Base-by-base conservation (phyloP, 2,329 filamentous ascomycete genomes). In the Aureobasidium sp. region DNA sequence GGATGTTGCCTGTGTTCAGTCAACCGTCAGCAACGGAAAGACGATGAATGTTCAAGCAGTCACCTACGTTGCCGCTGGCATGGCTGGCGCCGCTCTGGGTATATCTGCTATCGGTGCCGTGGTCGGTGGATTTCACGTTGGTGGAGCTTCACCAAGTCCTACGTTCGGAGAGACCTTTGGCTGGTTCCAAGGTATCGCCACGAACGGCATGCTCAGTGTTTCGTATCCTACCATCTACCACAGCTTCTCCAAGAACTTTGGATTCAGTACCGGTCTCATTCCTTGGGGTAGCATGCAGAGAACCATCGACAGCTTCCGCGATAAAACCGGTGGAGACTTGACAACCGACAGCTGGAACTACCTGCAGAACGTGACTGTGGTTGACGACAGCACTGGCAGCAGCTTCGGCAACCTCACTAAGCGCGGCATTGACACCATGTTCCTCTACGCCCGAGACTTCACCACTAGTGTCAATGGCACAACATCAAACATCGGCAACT, bases 131-230 rank as follows among this genome's bases (percentile, higher is more conserved):
- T 78, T 78, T 39, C 74, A 75, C 20, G 77, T 76, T 49, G 80
- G 79, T 20, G 80, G 81, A 14, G 80, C 85, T 2, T 82, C 87
- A 12, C 79, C 87, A 44, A 94, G 90, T 68, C 94, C 94, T 29
- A 90, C 87, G 59, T 97, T 97, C 72, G 82, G 82, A 48, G 90
- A 97, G 70, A 86, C 95, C 52, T 83, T 96, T 67, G 86, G 87
- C 65, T 95, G 90, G 84, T 96, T 97, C 75, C 92, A 97, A 76
- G 87, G 88, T 55, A 89, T 97, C 81, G 91, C 94, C 31, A 88
- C 94, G 79, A 97, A 94, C 75, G 92, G 94, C 67, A 97, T 97
- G 94, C 82, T 96, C 73, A 95, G 90, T 64, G 92, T 95, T 69
- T 84, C 87, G 69, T 91, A 96, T 68, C 94, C 94, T 4, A 80